Base-by-base conservation (phyloP, 495 filamentous ascomycete species). In the Stereocaulon alpinum region DNA sequence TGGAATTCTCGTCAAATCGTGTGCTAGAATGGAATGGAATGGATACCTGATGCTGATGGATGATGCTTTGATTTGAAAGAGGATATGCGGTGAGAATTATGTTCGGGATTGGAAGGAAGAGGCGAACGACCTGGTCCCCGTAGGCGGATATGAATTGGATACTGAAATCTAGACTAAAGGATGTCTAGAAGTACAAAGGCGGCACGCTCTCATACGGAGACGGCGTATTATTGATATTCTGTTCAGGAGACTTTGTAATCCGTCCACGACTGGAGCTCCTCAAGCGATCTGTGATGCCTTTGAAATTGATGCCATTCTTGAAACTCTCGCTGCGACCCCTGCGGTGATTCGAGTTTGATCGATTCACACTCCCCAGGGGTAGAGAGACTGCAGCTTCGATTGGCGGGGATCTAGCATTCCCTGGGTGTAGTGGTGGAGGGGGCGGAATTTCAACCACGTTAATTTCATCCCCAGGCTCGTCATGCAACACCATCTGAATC, bases 401-500 rank as follows among this genome's bases (percentile, higher is more conserved):
- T 2, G 76, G 73, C 17, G 62, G 62, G 4, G 58, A 64, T 43
- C 58, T 50, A 52, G 64, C 51, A 43, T 53, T 60, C 18, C 11
- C 45, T 14, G 47, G 53, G 47, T 54, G 62, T 34, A 24, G 59
- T 18, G 60, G 61, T 14, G 62, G 69, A 6, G 65, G 56, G 12
- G 62, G 57, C 6, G 69, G 64, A 10, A 68, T 63, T 17, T 70
- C 63, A 0, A 69, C 65, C 12, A 66, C 64, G 3, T 61, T 70
- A 48, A 70, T 65, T 17, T 74, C 63, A 54, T 77, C 71, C 63
- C 48, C 74, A 58, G 67, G 61, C 73, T 83, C 75, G 20, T 89
- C 85, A 59, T 83, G 80, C 70, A 88, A 84, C n/a, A 84, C 84
- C 61, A 89, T 85, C 61, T 87, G 84, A 56, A 89, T 89, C 22